phyloP scores from a whole-genome alignment of 345 rosid genomes.

The Capsella bursapastoris region DNA sequence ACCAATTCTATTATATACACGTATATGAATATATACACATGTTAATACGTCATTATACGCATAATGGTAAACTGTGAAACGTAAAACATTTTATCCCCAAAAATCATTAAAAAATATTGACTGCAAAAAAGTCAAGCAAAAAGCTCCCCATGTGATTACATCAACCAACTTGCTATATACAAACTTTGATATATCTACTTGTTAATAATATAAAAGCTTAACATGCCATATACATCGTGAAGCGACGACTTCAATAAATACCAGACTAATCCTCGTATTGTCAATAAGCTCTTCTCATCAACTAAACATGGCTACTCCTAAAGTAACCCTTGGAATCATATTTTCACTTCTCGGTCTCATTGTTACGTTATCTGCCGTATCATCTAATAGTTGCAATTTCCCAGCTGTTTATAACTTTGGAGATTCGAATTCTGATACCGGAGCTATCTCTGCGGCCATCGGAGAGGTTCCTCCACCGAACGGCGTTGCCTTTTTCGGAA shows the following conservation, averaged over 20 bases:
- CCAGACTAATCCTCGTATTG: slow-evolving; percentile 4
- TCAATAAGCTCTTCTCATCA: slow-evolving; percentile 18
- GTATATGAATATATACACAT: no score
- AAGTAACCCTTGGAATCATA: slow-evolving; percentile 24
- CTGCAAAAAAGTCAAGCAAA: no score
- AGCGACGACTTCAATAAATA: slow-evolving; percentile 37
- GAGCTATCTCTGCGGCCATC: slow-evolving; percentile 62
- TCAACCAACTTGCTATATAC: no score
- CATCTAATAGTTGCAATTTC: slow-evolving; percentile 28
- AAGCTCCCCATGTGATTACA: no score
- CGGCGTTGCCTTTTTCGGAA: slow-evolving; percentile 76
- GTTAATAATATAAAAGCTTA: background rate
- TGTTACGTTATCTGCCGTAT: background rate
- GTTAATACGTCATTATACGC: no score
- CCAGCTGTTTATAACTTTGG: slow-evolving; percentile 77
- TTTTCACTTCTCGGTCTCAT: slow-evolving; percentile 32
- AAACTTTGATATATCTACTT: background rate
- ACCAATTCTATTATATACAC: no score
- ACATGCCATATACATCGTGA: slow-evolving; percentile 18
- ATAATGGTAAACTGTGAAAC: no score
- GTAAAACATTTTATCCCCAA: no score
- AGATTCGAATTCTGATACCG: slow-evolving; percentile 81
- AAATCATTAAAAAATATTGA: no score
- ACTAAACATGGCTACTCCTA: slow-evolving; percentile 38
- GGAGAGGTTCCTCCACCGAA: slow-evolving; percentile 59